Evolutionary conservation across 164 flowering plant species (phyloP), one percentile per base, ranked within the genome.

Genomic region (Magnolia changhungtana): DNA sequence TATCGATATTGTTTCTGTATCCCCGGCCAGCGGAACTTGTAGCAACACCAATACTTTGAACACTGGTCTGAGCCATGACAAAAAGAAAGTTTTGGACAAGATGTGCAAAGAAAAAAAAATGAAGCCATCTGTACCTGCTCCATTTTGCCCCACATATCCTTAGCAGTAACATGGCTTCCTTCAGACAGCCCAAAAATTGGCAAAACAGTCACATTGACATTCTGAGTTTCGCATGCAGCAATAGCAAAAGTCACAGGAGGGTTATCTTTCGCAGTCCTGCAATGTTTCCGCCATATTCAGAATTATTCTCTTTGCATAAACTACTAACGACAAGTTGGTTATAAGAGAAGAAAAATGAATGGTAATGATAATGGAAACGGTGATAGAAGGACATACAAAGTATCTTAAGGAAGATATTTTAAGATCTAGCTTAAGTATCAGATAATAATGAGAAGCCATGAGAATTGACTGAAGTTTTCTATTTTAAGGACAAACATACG

Each of bases 181-280:
- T 86, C 97, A 50, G 90, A 81, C 74, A 95, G 77, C 37, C 94
- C 93, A 87, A 95, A 95, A 79, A 85, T 85, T 55, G 99, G 99
- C 64, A 90, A 82, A 79, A 90, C 97, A 74, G 99, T 88, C 58
- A 96, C 98, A 84, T 78, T 87, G 0, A 92, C 98, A 80, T 92
- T 93, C 83, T 92, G 95, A 69, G 99, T 96, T 82, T 91, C 98
- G 82, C 93, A 85, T 50, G 99, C 96, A 82, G 99, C 97, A 68
- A 95, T 80, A 37, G 98, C 91, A 85, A 93, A 96, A 59, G 99
- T 96, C 67, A 92, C 98, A 45, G 99, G 97, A 75, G 98, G 96
- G 67, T 89, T 88, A 58, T 85, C 94, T 78, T 89, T 90, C 37
- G 92, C 90, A 31, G 97, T 92, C 88, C 99, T 96, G 94, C 82